phyloP scores from a whole-genome alignment of 2,329 filamentous ascomycete genomes.

The Pseudocercospora eumusae region DNA sequence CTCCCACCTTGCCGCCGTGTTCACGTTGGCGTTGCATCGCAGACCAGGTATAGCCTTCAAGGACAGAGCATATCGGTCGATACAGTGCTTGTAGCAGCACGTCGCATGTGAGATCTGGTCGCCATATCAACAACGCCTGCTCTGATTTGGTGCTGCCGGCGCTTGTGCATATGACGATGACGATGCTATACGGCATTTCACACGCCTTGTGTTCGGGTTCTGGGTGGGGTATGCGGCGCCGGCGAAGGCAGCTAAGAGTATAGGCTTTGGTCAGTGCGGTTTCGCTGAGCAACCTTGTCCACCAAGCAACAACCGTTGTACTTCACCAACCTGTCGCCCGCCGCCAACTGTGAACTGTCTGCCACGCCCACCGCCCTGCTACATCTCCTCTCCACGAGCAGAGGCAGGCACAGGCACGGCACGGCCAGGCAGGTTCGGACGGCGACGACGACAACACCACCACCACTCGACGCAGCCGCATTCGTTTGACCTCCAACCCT shows the following conservation, averaged over 20 bases:
- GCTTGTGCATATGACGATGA: neutral
- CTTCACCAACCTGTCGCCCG: slow-evolving; percentile 6
- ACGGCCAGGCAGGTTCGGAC: neutral
- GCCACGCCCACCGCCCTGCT: neutral
- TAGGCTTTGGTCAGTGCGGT: slow-evolving; percentile 1
- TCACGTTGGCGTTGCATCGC: neutral
- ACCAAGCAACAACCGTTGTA: slow-evolving; percentile 1
- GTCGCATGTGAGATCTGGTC: neutral
- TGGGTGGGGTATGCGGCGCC: neutral
- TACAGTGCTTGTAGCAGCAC: neutral
- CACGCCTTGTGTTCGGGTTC: neutral
- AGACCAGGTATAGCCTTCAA: neutral
- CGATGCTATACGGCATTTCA: neutral
- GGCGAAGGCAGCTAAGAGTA: neutral
- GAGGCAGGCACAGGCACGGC: neutral
- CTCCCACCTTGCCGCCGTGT: too few relatives aligned
- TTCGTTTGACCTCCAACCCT: neutral
- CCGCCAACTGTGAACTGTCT: neutral
- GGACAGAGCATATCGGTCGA: neutral
- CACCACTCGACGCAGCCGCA: too few relatives aligned
- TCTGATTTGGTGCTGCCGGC: slow-evolving; percentile 3
- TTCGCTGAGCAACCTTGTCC: slow-evolving; percentile 2
- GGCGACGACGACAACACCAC: neutral
- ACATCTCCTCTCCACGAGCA: neutral
- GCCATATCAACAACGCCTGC: slow-evolving; percentile 1